Base-by-base conservation (phyloP, 2,329 filamentous ascomycete genomes). In the Fusarium xyrophilum region DNA sequence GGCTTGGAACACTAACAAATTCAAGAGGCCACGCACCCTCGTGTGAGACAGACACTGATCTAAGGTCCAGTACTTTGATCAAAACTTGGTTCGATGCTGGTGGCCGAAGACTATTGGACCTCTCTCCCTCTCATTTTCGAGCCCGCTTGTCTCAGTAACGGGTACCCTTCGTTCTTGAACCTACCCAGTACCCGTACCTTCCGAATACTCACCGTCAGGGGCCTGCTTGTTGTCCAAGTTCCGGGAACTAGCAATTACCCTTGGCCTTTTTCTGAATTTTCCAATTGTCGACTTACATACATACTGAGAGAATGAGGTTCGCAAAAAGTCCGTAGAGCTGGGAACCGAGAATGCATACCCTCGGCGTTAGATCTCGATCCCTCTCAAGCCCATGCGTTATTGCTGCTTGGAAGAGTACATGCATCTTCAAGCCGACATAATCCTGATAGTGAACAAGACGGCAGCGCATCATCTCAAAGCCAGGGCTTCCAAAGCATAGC, bases 1-100 rank as follows among this genome's bases (percentile, higher is more conserved):
- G 69, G 69, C 69, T 70, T 71, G 69, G 69, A 70, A 48, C 50
- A 57, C 52, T 27, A 30, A 17, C 35, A 38, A 46, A 53, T 27
- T 21, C 14, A 44, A 42, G 53, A 55, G 40, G 38, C 32, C 38
- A 46, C 48, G 17, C 47, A 30, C n/a, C 33, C 51, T 56, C 47
- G 56, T 42, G 27, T 48, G 43, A 56, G 39, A 60, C 53, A 60
- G 42, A 50, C 27, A 21, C n/a, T 30, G 35, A n/a, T 25, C 13
- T 14, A 32, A 32, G 30, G 40, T n/a, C n/a, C n/a, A n/a, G n/a
- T 25, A 39, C 43, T 28, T 27, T 44, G n/a, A 46, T 53, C 38
- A 33, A 15, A 33, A 15, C 32, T 33, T 33, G 50, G 23, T 17
- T 67, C 54, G 21, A 19, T 15, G 36, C 40, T 38, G 25, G 15